Base-by-base conservation (phyloP, 2,329 filamentous ascomycete species). In the Lizonia empirigonia region DNA sequence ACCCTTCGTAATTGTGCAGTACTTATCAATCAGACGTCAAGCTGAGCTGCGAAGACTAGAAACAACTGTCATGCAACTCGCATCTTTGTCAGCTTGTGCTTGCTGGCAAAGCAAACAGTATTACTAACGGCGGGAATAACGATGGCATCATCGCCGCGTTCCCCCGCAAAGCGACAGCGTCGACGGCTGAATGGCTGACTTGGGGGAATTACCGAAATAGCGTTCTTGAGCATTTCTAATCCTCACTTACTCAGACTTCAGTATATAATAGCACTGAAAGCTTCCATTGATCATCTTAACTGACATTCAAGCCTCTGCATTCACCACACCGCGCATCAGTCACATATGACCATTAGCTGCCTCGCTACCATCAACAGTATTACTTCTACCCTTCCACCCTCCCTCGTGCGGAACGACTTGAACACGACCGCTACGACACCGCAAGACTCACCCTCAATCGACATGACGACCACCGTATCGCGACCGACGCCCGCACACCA, bases 401-500 rank as follows among this genome's bases (percentile, higher is more conserved):
- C 41, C 34, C 20, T 46, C 4, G 30, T 30, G 24, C 41, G 41
- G 37, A 53, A 39, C 29, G 41, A 51, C 2, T 30, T 44, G 19
- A 30, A 44, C 4, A 42, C 26, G 3, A 26, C 7, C 23, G 34
- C 23, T 12, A 34, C 44, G n/a, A 15, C 13, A 50, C 16, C 32
- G 30, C 5, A 20, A 18, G 18, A 23, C 4, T 18, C 22, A 9
- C 13, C 30, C 39, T 16, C 41, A 44, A 26, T 15, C 53, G 80
- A 70, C 27, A 76, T 71, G 68, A 76, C 77, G 67, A 73, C 76
- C 49, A 71, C 76, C 27, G 74, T 74, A 44, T 57, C 74, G 13
- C 69, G 70, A 22, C 71, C 73, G 5, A 77, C 69, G 2, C 69
- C 76, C 7, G 75, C 76, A 8, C 77, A 78, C 56, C 72, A 77